Evolutionary conservation across 2,329 filamentous ascomycete species (phyloP), one percentile per base, ranked within the genome.

Genomic region (Aspergillus terreus): DNA sequence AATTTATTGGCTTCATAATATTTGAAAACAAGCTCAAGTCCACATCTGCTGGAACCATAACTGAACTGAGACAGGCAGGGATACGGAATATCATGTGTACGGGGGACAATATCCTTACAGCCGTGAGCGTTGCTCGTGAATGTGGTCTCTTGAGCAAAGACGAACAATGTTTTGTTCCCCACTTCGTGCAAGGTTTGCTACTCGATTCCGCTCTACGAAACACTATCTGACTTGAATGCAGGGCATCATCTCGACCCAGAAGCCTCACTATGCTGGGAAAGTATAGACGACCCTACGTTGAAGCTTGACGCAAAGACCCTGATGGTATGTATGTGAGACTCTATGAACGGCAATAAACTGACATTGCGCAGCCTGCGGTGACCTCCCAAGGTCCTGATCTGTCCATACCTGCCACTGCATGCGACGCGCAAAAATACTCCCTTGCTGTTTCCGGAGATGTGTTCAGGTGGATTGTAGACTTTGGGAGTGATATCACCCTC

Each of bases 11-110:
- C 4, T 99, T 99, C 73, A 97, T 99, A 65, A 87, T 99, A 49
- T 99, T 99, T 62, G 94, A 99, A 73, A 99, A 99, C 75, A 99
- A 99, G 73, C 76, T 99, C 55, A 99, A 99, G 70, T 86, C 89
- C 1, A 91, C 83, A 17, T 96, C 92, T 0, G 81, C 88, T 1
- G 81, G 80, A 1, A 88, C 96, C 32, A 83, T 99, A 23, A 81
- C 87, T 50, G 92, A 97, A 71, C 80, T 99, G 3, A 80, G 83
- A 30, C 78, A 86, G 47, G 92, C 95, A 6, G 88, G 88, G 50
- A 96, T 99, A 59, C 84, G 90, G 33, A 87, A 88, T 25, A 85
- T 96, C 47, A 99, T 99, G 94, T 95, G 95, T 56, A 99, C 94
- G 0, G 94, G 94, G 27, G 94, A 99, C 76, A 99, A 99, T 61